Base-by-base conservation (phyloP, 179 eudicot genomes). In the Vitellaria paradoxa region DNA sequence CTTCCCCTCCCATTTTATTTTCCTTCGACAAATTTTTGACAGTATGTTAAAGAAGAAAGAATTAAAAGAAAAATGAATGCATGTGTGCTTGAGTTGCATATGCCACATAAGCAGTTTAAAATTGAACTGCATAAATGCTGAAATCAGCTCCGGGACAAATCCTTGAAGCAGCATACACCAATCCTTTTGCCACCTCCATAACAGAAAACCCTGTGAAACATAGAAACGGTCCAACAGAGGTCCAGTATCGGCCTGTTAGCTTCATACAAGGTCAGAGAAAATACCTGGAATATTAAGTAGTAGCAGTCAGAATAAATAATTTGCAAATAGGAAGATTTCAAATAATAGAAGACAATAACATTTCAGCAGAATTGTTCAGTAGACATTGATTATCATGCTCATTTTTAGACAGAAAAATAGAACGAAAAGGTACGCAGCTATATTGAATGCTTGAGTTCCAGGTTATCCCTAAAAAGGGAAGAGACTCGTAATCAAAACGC, bases 191-290 rank as follows among this genome's bases (percentile, higher is more conserved):
- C 77, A 69, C 59, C 80, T 65, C 82, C 80, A 78, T 79, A 73
- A 77, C 75, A 68, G 75, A 78, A 84, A 85, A 90, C 84, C 97
- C 97, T 91, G 97, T 91, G 88, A 91, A 91, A 94, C 82, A 88
- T 78, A 87, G 81, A 92, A 88, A 90, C 66, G 80, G 81, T 86
- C 94, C 94, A 87, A 94, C 80, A 92, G 80, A 91, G 88, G 89
- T 90, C 92, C 92, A 86, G 84, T 83, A 89, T 89, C 88, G 82
- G 97, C 98, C 90, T 86, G 89, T 92, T 81, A 93, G 93, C 98
- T 89, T 89, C 94, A 94, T 86, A 94, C 89, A 92, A 90, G 89
- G 92, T 95, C 94, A 90, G 92, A 91, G 96, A 90, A 91, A 90
- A 91, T 95, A 95, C 99, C 99, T 95, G 99, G 92, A 93, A 88